Evolutionary conservation across 148 eudicot genomes (phyloP), one percentile per base, ranked within the genome.

Genomic region (Vaccinium vitisidaea): DNA sequence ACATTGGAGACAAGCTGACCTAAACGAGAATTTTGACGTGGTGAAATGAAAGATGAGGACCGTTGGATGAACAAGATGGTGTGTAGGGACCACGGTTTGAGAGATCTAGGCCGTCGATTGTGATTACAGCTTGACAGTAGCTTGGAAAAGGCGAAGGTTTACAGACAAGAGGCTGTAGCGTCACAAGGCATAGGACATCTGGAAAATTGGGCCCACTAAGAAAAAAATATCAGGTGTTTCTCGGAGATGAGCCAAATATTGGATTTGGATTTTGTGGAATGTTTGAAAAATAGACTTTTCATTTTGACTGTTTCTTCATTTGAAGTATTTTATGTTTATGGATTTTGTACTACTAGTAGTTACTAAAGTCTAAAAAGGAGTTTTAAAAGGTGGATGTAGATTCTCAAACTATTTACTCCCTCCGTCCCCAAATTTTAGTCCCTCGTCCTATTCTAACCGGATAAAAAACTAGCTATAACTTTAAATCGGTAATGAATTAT

Each of bases 81-180:
- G 16, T 25, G 75, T 61, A 30, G 49, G 49, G 46, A 25, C 12
- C 21, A 6, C 19, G 3, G 5, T 10, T 3, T 3, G 14, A 52
- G 61, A 11, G 54, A 16, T 52, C 7, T 70, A 14, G 23, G 15
- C 84, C 65, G 49, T 82, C 25, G 78, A 82, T 71, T 71, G 78
- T 53, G 61, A 30, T 71, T 52, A 52, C 63, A 82, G 78, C 78
- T 82, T 59, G 32, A 7, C 10, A 1, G 6, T 58, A 1, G 27
- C 27, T 61, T 67, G 32, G 73, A 25, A 65, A 23, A 65, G 30
- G 32, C 2, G 30, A 65, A 65, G 30, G 12, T 14, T 67, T 67
- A 9, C 32, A 67, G 73, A 67, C 36, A 59, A 25, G 36, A 67
- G 32, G 3, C 73, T 67, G 73, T 67, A 27, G 73, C 73, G 73